Base-by-base conservation (phyloP, 768 basidiomycete species). In the Antrodiella citrinella region DNA sequence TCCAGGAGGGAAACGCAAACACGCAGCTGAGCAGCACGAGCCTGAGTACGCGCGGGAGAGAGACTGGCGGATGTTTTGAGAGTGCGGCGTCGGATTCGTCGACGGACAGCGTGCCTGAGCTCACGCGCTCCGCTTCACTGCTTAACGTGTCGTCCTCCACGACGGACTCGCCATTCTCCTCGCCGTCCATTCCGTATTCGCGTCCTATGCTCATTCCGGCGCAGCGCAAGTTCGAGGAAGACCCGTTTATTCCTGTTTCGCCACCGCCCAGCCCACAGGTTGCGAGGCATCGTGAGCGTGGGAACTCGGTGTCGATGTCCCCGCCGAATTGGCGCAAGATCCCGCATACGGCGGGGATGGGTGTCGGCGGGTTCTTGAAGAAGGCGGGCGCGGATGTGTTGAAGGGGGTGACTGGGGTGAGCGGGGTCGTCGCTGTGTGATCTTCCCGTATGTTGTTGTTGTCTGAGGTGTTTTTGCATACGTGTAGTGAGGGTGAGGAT, bases 321-420 rank as follows among this genome's bases (percentile, higher is more conserved):
- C 30, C 30, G 30, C 15, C 30, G 30, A 35, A 15, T 15, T 35
- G 30, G 30, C 30, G 30, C 30, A 35, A 35, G n/a, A n/a, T n/a
- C n/a, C n/a, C n/a, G n/a, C n/a, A n/a, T n/a, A 35, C 30, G 7
- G 30, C 30, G 15, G 30, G 30, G 5, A 43, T 19, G 9, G 9
- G 5, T 43, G 41, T 5, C 21, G 41, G 9, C 9, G 21, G n/a
- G 21, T 9, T 5, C 19, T 19, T 43, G n/a, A 9, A 9, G n/a
- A 43, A 43, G 41, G 41, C 21, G 41, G 41, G 41, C 18, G 41
- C 21, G 41, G 41, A 43, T 7, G 41, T 43, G 41, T 43, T 43
- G 41, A 43, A 43, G 41, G 41, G 41, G 15, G 41, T 43, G 41
- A 43, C 5, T 22, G 41, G n/a, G 41, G 19, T 43, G 30, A 15